phyloP scores from a whole-genome alignment of 2,329 filamentous ascomycete species.

The Stachybotrys chartarum region DNA sequence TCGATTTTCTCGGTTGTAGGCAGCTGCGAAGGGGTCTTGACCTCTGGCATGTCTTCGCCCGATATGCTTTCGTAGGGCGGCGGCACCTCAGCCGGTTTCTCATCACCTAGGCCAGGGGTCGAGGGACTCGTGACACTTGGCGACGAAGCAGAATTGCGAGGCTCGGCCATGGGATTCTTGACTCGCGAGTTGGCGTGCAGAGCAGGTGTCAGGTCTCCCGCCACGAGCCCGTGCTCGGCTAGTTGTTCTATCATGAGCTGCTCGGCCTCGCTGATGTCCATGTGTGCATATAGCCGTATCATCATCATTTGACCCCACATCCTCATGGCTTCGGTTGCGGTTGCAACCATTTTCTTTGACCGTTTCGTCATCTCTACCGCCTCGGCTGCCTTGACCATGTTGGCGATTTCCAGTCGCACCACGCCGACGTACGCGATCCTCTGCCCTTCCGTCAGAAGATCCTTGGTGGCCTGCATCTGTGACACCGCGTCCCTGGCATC shows the following conservation, averaged over 20 bases:
- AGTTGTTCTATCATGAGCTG: slow-evolving; percentile 99
- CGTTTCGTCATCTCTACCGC: slow-evolving; percentile 53
- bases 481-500: slow-evolving; percentile 78
- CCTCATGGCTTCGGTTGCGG: slow-evolving; percentile 69
- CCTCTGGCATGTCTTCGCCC: slow-evolving; percentile 66
- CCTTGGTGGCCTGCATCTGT: slow-evolving; percentile 93
- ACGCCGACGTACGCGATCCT: slow-evolving; percentile 93
- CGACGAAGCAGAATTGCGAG: slow-evolving; percentile 4
- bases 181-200: slow-evolving; percentile 90
- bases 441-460: slow-evolving; percentile 89
- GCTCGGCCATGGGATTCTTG: slow-evolving; percentile 77
- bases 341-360: slow-evolving; percentile 63
- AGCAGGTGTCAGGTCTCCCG: slow-evolving; percentile 73
- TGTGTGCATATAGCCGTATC: slow-evolving; percentile 87
- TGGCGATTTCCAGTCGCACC: slow-evolving; percentile 70
- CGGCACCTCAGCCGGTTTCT: slow-evolving; percentile 42
- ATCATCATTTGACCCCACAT: slow-evolving; percentile 99
- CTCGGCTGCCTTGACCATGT: slow-evolving; percentile 66
- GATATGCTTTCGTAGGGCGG: slow-evolving; percentile 57
- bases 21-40: slow-evolving; percentile 76
- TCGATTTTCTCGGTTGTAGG: slow-evolving; percentile 79
- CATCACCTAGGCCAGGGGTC: slow-evolving; percentile 24
- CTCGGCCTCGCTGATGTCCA: slow-evolving; percentile 88
- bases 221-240: slow-evolving; percentile 81
- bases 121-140: slow-evolving; percentile 10